Conservation (phyloP, 2,329 filamentous ascomycete species). For the Fonsecaea pedrosoi region DNA sequence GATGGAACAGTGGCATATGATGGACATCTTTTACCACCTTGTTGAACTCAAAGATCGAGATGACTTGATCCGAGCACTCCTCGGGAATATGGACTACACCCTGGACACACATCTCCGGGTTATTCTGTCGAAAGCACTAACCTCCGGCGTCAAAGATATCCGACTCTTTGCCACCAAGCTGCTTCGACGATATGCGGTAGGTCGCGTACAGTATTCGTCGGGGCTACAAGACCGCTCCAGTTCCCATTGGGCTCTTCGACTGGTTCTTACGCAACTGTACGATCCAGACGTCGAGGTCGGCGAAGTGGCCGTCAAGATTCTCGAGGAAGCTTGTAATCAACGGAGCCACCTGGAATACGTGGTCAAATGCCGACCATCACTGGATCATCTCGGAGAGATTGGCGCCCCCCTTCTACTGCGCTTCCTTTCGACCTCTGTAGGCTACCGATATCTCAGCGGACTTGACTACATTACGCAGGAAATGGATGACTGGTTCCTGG, state of each 20-base stretch:
- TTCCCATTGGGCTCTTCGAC: conserved; percentile 93
- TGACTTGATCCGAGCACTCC: conserved; percentile 85
- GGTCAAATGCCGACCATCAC: conserved; percentile 89
- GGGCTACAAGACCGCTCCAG: conserved; percentile 59
- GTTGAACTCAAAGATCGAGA: conserved; percentile 88
- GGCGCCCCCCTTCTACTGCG: conserved; percentile 89
- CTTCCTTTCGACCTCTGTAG: conserved; percentile 93
- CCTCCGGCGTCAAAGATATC: conserved; percentile 86
- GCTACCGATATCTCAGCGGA: conserved; percentile 95
- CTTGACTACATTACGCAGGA: conserved; percentile 99
- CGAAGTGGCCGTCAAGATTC: conserved; percentile 92
- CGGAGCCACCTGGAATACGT: conserved; percentile 92
- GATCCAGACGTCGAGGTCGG: conserved; percentile 97
- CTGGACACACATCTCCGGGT: conserved; percentile 88
- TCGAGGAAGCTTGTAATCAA: conserved; percentile 96
- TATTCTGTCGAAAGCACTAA: conserved; percentile 90
- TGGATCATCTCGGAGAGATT: conserved; percentile 96
- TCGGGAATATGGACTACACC: conserved; percentile 91
- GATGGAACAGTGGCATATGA: conserved; percentile 94
- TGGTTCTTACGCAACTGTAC: conserved; percentile 97
- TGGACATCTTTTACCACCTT: conserved; percentile 99
- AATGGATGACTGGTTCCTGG: conserved; percentile 99
- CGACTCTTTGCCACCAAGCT: conserved; percentile 88
- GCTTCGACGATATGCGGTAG: conserved; percentile 82
- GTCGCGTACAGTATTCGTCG: conserved; percentile 54